Evolutionary conservation across 257 asterid genomes (phyloP), one percentile per base, ranked within the genome.

Genomic region (Henckelia pumila): DNA sequence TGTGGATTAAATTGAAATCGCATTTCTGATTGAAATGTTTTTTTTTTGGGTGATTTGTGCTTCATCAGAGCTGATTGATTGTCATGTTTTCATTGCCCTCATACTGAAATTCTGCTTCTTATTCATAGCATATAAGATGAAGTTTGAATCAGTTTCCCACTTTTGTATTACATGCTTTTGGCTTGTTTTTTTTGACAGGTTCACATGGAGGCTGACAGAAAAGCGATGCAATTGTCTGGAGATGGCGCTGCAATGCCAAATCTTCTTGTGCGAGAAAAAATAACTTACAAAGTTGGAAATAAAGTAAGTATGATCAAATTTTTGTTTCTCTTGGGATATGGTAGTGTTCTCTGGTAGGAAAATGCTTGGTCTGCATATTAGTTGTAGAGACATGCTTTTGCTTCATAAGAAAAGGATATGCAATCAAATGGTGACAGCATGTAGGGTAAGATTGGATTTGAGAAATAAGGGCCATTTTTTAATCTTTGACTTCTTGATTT

Each of bases 171-270:
- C 61, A 50, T 59, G 16, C 58, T 44, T 33, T 35, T 70, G 74
- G 58, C 40, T 68, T 74, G 25, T 63, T 69, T 37, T 74, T 59
- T 75, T 35, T 70, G 58, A 71, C 81, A 94, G 99, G 99, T 91
- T 78, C 97, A 94, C 80, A 76, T 94, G 93, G 96, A 88, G 88
- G 95, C 89, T 67, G 99, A 91, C 65, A 82, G 89, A 76, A 94
- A 94, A 81, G 77, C 88, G 49, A 74, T 78, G 83, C 83, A 79
- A 77, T 60, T 65, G 64, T 85, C 86, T 69, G 89, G 83, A 53
- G 91, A 85, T 22, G 66, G 75, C 21, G 61, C 72, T 74, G 75
- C 81, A 77, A 37, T 76, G 67, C 72, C 86, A 8, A 68, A 8
- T 78, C 75, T 78, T 78, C 84, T 86, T 44, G 71, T 74, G 69